Percentiles rank a stretch among this genome's conserved stretches.
These are phyloP conservation scores for Suillus luteus DNA, from an alignment of 768 basidiomycete species.

Conservation along the genomic window DNA sequence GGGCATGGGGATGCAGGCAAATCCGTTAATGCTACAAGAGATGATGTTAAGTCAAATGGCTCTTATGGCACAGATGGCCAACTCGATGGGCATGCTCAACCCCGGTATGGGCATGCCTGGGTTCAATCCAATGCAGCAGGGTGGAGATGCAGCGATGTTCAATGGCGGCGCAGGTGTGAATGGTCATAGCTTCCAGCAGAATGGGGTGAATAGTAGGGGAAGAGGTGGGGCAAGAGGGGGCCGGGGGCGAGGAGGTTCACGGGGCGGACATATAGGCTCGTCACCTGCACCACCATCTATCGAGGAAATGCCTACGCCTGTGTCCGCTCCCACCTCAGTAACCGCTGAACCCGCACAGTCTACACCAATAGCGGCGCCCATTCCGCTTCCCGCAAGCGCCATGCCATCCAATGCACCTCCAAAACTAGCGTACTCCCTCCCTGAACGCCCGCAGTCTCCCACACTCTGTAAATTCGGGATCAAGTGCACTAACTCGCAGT, in stretches of 20 bases:
- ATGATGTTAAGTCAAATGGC: constrained; percentile 94
- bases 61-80: constrained; percentile 91
- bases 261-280: constrained; percentile 42
- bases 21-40: constrained; percentile 78
- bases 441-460: constrained; percentile 83
- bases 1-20: constrained; percentile 55
- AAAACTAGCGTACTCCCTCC: constrained; percentile 51
- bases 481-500: constrained; percentile 89
- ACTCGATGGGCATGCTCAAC: constrained; percentile 77
- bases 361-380: constrained; percentile 27
- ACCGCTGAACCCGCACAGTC: constrained; percentile 18
- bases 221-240: constrained; percentile 49
- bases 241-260: constrained; percentile 47
- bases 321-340: constrained; percentile 17
- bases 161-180: constrained; percentile 33
- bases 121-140: constrained; percentile 60
- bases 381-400: constrained; percentile 29
- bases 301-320: neutral
- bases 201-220: constrained; percentile 39
- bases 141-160: constrained; percentile 48
- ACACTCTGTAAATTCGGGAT: constrained; percentile 92
- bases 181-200: constrained; percentile 24
- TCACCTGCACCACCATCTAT: constrained; percentile 26
- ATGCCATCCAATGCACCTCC: constrained; percentile 4
- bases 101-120: constrained; percentile 53